Percentiles rank a stretch among this genome's conserved stretches.
phyloP scores from a whole-genome alignment of 495 filamentous ascomycete species.

The Diplogelasinospora grovesii region DNA sequence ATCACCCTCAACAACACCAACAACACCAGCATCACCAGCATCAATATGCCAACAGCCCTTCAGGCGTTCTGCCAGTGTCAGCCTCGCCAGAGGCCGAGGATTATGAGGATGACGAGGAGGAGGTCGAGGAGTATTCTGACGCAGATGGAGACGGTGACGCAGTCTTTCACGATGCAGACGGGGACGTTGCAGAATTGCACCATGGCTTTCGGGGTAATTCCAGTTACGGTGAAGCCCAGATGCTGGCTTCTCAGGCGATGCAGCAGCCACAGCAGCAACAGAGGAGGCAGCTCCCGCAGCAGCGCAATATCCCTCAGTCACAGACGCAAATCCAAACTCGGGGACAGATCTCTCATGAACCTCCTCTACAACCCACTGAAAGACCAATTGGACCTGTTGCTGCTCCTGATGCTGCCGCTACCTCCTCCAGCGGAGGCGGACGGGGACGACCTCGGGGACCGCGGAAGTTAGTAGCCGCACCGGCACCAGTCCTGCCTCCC shows the following conservation, averaged over 20 bases:
- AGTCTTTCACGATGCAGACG: too few species aligned
- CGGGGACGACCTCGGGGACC: not conserved
- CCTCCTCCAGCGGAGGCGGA: not conserved
- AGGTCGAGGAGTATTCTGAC: too few species aligned
- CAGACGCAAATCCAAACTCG: slow-evolving; percentile 2
- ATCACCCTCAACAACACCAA: slow-evolving; percentile 4
- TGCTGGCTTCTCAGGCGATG: too few species aligned
- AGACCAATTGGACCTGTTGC: not conserved
- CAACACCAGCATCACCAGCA: slow-evolving; percentile 7
- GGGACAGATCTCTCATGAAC: not conserved
- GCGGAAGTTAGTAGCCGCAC: not conserved
- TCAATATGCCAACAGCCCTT: too few species aligned
- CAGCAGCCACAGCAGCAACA: slow-evolving; percentile 12
- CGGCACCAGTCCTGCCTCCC: too few species aligned
- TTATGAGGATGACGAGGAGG: too few species aligned
- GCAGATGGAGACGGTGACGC: too few species aligned
- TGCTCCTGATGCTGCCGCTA: not conserved
- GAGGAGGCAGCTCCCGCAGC: slow-evolving; percentile 26
- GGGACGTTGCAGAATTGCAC: too few species aligned
- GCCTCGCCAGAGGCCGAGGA: too few species aligned
- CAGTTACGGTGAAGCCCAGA: too few species aligned
- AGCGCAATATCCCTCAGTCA: slow-evolving; percentile 19
- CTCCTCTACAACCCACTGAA: not conserved
- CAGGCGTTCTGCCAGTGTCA: too few species aligned
- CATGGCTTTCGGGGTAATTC: too few species aligned